Evolutionary conservation across 2,329 filamentous ascomycete species (phyloP).

Genomic region (Pyrenochaeta sp.): DNA sequence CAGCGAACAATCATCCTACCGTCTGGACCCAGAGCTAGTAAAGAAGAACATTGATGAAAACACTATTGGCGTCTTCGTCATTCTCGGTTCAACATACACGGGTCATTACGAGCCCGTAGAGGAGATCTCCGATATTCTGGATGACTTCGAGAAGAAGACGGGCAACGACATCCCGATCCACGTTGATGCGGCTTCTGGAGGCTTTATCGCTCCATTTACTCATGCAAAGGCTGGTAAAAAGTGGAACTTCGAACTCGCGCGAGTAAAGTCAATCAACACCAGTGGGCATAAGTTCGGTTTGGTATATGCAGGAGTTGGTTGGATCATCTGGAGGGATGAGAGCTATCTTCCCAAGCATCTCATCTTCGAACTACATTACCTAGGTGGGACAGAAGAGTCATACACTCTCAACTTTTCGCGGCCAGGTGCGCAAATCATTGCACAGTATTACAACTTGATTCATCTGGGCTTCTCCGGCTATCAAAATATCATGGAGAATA

Average conservation of each 20-base stretch:
- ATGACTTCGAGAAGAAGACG: conserved; percentile 68
- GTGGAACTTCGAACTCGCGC: conserved; percentile 70
- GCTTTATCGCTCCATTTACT: conserved; percentile 69
- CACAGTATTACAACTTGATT: conserved; percentile 78
- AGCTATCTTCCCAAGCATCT: conserved; percentile 71
- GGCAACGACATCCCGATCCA: conserved; percentile 74
- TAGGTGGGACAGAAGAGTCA: conserved; percentile 74
- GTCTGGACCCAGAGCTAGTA: conserved; percentile 70
- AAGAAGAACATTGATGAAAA: conserved; percentile 76
- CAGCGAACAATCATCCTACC: conserved; percentile 66
- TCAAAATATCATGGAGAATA: conserved; percentile 69
- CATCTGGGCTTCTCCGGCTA: conserved; percentile 74
- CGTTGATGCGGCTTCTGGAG: conserved; percentile 68
- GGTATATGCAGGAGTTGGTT: conserved; percentile 73
- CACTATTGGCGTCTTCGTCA: conserved; percentile 79
- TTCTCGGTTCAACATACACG: conserved; percentile 76
- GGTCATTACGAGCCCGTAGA: conserved; percentile 78
- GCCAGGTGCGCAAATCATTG: conserved; percentile 73
- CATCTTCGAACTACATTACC: conserved; percentile 75
- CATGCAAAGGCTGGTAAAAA: conserved; percentile 64
- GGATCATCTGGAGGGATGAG: conserved; percentile 66
- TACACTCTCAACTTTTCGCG: conserved; percentile 78
- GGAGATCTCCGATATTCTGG: conserved; percentile 70
- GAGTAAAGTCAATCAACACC: conserved; percentile 72
- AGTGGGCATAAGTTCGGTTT: conserved; percentile 71